Percentiles rank a stretch among this genome's conserved stretches.
These are phyloP conservation scores for Podaxis rugospora DNA, from an alignment of 768 basidiomycete genomes.

Conservation along the genomic window DNA sequence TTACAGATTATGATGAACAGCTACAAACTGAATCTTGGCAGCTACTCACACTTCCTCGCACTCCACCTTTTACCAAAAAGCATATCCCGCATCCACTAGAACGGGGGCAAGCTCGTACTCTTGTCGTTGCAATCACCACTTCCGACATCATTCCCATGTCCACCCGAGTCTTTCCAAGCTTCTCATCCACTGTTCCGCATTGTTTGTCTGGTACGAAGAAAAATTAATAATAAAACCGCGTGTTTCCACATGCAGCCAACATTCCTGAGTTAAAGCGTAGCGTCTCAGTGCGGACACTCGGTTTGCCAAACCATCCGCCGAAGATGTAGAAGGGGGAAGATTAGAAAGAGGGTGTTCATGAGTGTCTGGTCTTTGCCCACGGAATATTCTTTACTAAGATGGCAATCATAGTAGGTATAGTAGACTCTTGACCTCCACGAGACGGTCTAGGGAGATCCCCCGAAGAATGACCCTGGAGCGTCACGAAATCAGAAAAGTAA, in stretches of 20 bases:
- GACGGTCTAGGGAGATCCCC: conserved; percentile 39
- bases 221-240: conserved; percentile 50
- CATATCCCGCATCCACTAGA: conserved; percentile 18
- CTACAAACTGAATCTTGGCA: not conserved
- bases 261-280: not conserved
- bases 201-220: conserved; percentile 30
- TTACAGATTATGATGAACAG: not conserved
- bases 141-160: conserved; percentile 18
- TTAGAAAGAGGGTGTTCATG: conserved; percentile 34
- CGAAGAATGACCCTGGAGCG: conserved; percentile 50
- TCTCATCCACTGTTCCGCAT: conserved; percentile 22
- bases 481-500: not conserved
- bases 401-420: conserved; percentile 48
- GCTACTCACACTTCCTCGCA: not conserved
- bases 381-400: conserved; percentile 39
- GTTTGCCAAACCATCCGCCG: conserved; percentile 34
- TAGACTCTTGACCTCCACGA: conserved; percentile 41
- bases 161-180: conserved; percentile 6
- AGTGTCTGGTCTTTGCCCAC: conserved; percentile 43
- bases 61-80: conserved; percentile 8
- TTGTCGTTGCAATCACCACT: conserved; percentile 25
- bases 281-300: conserved; percentile 16
- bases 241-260: conserved; percentile 34
- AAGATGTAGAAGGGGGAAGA: conserved; percentile 40
- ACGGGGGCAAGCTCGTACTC: conserved; percentile 23